These are phyloP conservation scores for Canariomyces notabilis DNA, from an alignment of 2,329 filamentous ascomycete species.

Conservation along the genomic window DNA sequence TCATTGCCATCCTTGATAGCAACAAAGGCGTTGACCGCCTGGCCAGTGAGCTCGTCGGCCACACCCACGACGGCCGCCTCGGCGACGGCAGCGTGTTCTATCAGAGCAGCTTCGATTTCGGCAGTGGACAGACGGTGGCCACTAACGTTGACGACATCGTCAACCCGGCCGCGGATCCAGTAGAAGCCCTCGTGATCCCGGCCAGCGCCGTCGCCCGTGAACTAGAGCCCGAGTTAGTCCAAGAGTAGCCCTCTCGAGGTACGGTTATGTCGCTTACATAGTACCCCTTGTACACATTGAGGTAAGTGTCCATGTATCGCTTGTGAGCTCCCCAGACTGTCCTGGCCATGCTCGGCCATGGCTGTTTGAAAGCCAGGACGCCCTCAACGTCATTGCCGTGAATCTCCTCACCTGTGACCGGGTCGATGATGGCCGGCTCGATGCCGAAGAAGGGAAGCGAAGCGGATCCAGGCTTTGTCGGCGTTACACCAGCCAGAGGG, in stretches of 20 bases:
- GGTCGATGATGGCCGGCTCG: slow-evolving; percentile 95
- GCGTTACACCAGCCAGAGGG: slow-evolving; percentile 85
- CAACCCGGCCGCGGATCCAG: slow-evolving; percentile 98
- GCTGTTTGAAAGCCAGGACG: slow-evolving; percentile 92
- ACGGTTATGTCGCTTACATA: slow-evolving; percentile 61
- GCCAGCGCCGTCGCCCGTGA: slow-evolving; percentile 89
- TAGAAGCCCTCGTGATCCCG: slow-evolving; percentile 98
- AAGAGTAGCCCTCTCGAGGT: background rate
- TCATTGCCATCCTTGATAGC: slow-evolving; percentile 82
- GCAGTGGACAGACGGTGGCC: slow-evolving; percentile 94
- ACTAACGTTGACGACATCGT: slow-evolving; percentile 97
- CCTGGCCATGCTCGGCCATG: slow-evolving; percentile 97
- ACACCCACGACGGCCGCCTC: slow-evolving; percentile 96
- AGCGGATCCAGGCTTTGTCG: slow-evolving; percentile 93
- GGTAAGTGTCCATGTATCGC: slow-evolving; percentile 97
- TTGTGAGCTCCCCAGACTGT: slow-evolving; percentile 98
- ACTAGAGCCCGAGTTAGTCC: slow-evolving; percentile 42
- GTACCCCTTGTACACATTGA: slow-evolving; percentile 96
- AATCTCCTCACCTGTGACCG: slow-evolving; percentile 88
- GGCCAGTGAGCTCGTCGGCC: slow-evolving; percentile 87
- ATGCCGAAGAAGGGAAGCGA: slow-evolving; percentile 98
- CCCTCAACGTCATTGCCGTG: slow-evolving; percentile 95
- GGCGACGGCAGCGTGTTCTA: slow-evolving; percentile 84
- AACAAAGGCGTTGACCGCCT: slow-evolving; percentile 96
- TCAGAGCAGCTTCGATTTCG: slow-evolving; percentile 93